Evolutionary conservation across 306 rosid genomes (phyloP).

Genomic region (Castanea mollissima): DNA sequence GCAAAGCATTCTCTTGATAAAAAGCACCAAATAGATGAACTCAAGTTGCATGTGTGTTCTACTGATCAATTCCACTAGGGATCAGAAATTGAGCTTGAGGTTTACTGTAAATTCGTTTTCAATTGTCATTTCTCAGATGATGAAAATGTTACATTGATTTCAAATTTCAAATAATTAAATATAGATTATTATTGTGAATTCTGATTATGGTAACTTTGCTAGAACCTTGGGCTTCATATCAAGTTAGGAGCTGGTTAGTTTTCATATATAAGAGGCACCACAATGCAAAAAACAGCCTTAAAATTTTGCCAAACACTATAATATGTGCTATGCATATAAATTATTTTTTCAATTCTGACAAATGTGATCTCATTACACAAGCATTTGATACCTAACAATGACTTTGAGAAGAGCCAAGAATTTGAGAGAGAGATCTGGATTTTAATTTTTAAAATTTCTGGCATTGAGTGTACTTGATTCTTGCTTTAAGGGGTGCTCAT

Average conservation of each 20-base stretch:
- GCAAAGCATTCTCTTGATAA: not conserved
- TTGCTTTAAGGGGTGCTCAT: not conserved
- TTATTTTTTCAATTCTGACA: too few species aligned
- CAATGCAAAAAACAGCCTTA: not conserved
- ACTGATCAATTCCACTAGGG: not conserved
- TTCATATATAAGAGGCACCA: not conserved
- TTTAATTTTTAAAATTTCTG: not conserved
- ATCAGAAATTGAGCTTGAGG: not conserved
- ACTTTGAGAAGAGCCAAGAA: not conserved
- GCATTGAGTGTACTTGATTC: not conserved
- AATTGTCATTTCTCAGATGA: not conserved
- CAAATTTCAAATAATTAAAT: not conserved
- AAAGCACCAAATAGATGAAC: not conserved
- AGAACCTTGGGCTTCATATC: not conserved
- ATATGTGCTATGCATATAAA: not conserved
- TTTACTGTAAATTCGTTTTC: not conserved
- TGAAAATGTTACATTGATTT: not conserved
- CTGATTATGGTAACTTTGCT: not conserved
- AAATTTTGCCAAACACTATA: not conserved
- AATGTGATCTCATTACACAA: not conserved
- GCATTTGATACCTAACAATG: not conserved
- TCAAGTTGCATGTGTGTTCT: not conserved
- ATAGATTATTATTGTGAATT: not conserved
- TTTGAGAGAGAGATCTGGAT: not conserved
- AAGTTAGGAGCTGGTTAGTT: not conserved